A percentile compares a stretch with the other conserved stretches of the same genome.
Evolutionary conservation across 148 eudicot species (phyloP).

Genomic region (Chenopodium formosanum): DNA sequence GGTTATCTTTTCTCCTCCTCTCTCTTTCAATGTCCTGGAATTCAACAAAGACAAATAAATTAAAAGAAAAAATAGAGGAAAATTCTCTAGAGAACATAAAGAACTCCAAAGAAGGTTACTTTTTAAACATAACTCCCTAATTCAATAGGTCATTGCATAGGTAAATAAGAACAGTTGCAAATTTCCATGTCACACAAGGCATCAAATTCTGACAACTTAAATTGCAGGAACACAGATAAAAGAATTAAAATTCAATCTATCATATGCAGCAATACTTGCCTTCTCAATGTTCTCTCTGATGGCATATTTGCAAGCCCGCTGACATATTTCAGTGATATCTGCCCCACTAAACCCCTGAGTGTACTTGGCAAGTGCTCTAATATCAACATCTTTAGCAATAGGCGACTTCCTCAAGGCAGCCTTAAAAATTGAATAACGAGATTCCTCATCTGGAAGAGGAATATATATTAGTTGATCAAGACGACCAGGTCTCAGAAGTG

Average conservation of each 20-base stretch:
- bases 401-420: slow-evolving; percentile 79
- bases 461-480: slow-evolving; percentile 86
- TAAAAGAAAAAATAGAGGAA: neutral
- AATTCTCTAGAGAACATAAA: neutral
- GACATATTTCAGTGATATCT: slow-evolving; percentile 88
- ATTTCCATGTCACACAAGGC: neutral
- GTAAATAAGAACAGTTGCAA: neutral
- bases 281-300: slow-evolving; percentile 85
- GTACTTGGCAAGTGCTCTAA: slow-evolving; percentile 84
- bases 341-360: slow-evolving; percentile 96
- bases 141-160: neutral
- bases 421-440: slow-evolving; percentile 74
- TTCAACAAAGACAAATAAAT: neutral
- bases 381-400: slow-evolving; percentile 68
- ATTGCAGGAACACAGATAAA: neutral
- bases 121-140: neutral
- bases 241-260: neutral
- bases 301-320: slow-evolving; percentile 88
- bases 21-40: slow-evolving; percentile 81
- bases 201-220: neutral
- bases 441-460: slow-evolving; percentile 87
- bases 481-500: slow-evolving; percentile 84
- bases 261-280: slow-evolving; percentile 32
- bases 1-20: slow-evolving; percentile 66
- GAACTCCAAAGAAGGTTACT: neutral